These are phyloP conservation scores for Microthlaspi erraticum DNA, from an alignment of 345 rosid species.

Conservation along the genomic window DNA sequence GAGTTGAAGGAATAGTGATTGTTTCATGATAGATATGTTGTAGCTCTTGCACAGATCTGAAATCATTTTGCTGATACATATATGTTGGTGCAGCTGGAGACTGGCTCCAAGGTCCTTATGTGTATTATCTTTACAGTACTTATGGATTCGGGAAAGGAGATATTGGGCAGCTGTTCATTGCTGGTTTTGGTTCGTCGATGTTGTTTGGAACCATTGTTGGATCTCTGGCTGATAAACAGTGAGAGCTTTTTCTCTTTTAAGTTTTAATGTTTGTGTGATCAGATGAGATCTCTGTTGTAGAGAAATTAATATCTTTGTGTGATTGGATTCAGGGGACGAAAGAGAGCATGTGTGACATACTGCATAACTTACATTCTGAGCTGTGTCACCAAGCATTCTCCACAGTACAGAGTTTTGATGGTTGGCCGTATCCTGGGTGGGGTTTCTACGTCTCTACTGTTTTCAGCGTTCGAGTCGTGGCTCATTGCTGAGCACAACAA, in stretches of 20 bases:
- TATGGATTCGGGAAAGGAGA: constrained; percentile 85
- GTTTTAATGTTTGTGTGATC: not conserved
- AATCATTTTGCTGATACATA: not conserved
- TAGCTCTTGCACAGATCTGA: too few species aligned
- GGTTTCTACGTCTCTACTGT: constrained; percentile 82
- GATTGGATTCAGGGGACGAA: constrained; percentile 67
- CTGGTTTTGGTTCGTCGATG: constrained; percentile 96
- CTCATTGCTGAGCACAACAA: constrained; percentile 91
- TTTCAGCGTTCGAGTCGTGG: constrained; percentile 93
- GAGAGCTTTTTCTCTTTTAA: constrained; percentile 38
- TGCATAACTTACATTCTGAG: constrained; percentile 84
- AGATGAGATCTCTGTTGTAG: not conserved
- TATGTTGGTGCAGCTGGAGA: constrained; percentile 70
- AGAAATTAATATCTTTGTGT: not conserved
- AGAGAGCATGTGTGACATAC: constrained; percentile 82
- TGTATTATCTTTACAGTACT: constrained; percentile 71
- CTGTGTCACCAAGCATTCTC: constrained; percentile 87
- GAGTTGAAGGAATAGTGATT: too few species aligned
- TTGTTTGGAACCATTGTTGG: constrained; percentile 91
- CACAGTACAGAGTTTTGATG: constrained; percentile 83
- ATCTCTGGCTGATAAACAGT: constrained; percentile 92
- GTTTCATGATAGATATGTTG: too few species aligned
- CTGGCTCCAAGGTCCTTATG: constrained; percentile 96
- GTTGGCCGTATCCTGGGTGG: constrained; percentile 92
- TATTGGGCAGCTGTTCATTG: constrained; percentile 87